These are phyloP conservation scores for Euphorbia tirucalli DNA, from an alignment of 345 rosid species.

Conservation along the genomic window DNA sequence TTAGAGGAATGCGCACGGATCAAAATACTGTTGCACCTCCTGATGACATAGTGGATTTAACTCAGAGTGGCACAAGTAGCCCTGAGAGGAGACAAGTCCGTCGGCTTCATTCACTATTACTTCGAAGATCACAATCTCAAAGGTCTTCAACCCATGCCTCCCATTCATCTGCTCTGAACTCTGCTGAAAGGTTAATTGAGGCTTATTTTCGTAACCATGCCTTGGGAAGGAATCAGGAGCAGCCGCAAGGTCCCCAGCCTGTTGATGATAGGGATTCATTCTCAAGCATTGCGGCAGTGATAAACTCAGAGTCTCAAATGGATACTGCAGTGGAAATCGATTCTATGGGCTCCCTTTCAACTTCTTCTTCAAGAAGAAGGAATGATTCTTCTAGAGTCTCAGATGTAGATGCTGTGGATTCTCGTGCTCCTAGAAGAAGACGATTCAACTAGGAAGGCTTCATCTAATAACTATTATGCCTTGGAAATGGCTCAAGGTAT, in stretches of 20 bases:
- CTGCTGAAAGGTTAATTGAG: conserved; percentile 58
- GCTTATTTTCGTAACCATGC: conserved; percentile 51
- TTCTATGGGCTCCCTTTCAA: conserved; percentile 77
- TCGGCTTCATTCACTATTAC: conserved; percentile 44
- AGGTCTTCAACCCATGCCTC: conserved; percentile 51
- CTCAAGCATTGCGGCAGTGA: conserved; percentile 83
- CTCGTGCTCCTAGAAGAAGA: conserved; percentile 82
- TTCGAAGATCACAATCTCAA: conserved; percentile 52
- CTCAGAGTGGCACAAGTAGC: conserved; percentile 47
- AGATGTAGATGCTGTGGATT: conserved; percentile 77
- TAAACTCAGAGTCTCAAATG: conserved; percentile 79
- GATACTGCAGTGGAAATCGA: conserved; percentile 86
- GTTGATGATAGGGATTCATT: conserved; percentile 90
- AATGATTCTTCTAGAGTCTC: conserved; percentile 66
- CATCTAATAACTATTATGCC: conserved; percentile 8
- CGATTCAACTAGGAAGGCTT: conserved; percentile 42
- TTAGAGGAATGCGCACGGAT: conserved; percentile 72
- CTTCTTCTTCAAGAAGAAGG: conserved; percentile 79
- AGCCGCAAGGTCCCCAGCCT: conserved; percentile 39
- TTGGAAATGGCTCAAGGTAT: conserved; percentile 11
- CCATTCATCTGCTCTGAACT: conserved; percentile 45
- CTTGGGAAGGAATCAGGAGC: conserved; percentile 67
- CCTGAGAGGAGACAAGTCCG: conserved; percentile 47
- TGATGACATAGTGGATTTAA: conserved; percentile 50
- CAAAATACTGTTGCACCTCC: conserved; percentile 46